Conservation (phyloP, 1,139 yeast species). For the Protomyces lactucae-debilis region DNA sequence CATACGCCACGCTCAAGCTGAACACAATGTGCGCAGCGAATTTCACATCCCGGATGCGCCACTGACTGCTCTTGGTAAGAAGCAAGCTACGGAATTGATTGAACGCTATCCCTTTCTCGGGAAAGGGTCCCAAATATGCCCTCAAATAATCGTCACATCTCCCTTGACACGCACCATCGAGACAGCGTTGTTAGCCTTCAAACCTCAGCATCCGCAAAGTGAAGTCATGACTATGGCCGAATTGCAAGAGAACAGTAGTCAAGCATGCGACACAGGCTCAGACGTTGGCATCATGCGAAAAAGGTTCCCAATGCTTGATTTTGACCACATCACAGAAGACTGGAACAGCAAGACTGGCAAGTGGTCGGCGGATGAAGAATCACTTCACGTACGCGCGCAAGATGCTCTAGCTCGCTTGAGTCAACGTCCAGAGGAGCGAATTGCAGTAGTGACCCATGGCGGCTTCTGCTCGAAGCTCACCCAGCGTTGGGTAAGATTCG, state of each 20-base stretch:
- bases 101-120: constrained; percentile 6
- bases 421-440: constrained; percentile 15
- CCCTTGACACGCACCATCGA: constrained; percentile 31
- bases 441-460: constrained; percentile 29
- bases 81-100: constrained; percentile 26
- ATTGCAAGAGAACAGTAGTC: constrained; percentile 27
- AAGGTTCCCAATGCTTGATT: constrained; percentile 19
- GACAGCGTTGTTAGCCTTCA: constrained; percentile 29
- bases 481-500: neutral
- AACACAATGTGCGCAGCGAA: constrained; percentile 28
- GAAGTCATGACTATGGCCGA: constrained; percentile 19
- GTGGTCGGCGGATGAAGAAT: constrained; percentile 23
- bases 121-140: neutral
- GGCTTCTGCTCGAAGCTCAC: constrained; percentile 25
- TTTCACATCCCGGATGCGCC: constrained; percentile 31
- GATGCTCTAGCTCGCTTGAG: constrained; percentile 6
- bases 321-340: constrained; percentile 15
- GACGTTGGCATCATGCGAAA: neutral
- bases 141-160: constrained; percentile 30
- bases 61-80: constrained; percentile 28
- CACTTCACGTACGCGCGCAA: constrained; percentile 23
- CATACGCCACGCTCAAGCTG: constrained; percentile 37
- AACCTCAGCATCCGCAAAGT: neutral
- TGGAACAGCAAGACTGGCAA: constrained; percentile 28
- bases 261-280: constrained; percentile 30